Evolutionary conservation across 2,329 filamentous ascomycete species (phyloP), one percentile per base, ranked within the genome.

Genomic region (Cladophialophora immunda): DNA sequence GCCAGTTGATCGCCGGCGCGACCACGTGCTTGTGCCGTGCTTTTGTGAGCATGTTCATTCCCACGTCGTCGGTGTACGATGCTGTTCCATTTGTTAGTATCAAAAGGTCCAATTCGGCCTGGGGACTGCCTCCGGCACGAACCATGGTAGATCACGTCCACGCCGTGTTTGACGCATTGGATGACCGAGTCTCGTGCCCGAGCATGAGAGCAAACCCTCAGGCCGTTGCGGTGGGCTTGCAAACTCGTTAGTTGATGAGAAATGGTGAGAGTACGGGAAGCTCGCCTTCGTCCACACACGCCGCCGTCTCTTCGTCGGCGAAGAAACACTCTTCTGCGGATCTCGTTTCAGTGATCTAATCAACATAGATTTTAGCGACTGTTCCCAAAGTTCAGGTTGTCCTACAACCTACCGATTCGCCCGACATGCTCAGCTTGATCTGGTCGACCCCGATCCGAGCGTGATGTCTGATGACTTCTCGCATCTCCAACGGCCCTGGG

Each of bases 111-210:
- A 38, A 11, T 38, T 13, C 4, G 4, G 9, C 4, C 8, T n/a
- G 15, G 15, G 11, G 36, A 13, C 15, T 38, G 11, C 15, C 36
- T 38, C 2, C 30, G 4, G 36, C 78, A 83, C 0, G 76, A 80
- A 0, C 78, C 82, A 67, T 84, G 81, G 65, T 81, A 84, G 36
- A 84, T 82, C 7, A 82, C 78, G 54, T 84, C 82, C 0, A 84
- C 79, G 1, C 81, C 81, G 45, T 81, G 78, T 59, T 75, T 74
- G 29, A 81, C 71, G 69, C 78, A 82, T 75, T 81, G 77, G 50
- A 76, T 79, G 7, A 84, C 78, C 0, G 78, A 79, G 56, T 83
- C 82, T 34, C 80, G 68, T 2, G 81, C 78, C 29, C 82, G 73
- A 4, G 81, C 81, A 72, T 83, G 81, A 0, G 81, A 76, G 62